These are phyloP conservation scores for Coriaria nepalensis DNA, from an alignment of 306 rosid genomes.

Conservation along the genomic window DNA sequence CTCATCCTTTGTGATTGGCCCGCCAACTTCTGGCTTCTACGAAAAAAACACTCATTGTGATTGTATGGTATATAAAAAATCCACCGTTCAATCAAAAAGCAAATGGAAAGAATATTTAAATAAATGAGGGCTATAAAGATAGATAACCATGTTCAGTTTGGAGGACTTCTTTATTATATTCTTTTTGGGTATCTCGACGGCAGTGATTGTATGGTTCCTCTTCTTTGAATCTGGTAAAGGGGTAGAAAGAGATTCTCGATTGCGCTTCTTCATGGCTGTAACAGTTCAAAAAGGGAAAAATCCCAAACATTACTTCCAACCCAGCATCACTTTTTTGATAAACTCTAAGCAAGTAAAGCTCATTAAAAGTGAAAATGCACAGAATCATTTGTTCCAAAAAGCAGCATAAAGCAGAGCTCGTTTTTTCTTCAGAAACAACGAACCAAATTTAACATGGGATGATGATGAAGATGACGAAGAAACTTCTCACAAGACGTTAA, in stretches of 20 bases:
- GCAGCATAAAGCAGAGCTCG: too few relatives aligned
- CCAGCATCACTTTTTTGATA: too few relatives aligned
- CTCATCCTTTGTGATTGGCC: slow-evolving; percentile 71
- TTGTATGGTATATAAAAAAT: neutral
- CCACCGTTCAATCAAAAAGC: slow-evolving; percentile 2
- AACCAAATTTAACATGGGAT: too few relatives aligned
- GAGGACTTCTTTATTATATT: slow-evolving; percentile 30
- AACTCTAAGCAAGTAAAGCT: too few relatives aligned
- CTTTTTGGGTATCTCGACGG: slow-evolving; percentile 25
- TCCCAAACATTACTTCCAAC: too few relatives aligned
- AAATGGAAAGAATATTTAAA: slow-evolving; percentile 6
- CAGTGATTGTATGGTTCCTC: slow-evolving; percentile 26
- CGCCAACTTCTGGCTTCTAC: slow-evolving; percentile 36
- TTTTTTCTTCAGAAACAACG: too few relatives aligned
- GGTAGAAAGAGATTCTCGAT: slow-evolving; percentile 34
- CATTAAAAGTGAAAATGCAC: too few relatives aligned
- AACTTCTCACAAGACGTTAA: neutral
- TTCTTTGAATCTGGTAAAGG: slow-evolving; percentile 36
- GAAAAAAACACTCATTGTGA: slow-evolving; percentile 18
- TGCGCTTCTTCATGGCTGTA: slow-evolving; percentile 68
- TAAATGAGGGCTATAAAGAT: slow-evolving; percentile 12
- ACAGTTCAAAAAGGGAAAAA: neutral
- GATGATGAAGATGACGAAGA: too few relatives aligned
- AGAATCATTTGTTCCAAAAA: too few relatives aligned
- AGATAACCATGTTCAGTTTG: slow-evolving; percentile 29